Conservation (phyloP, 1,284 basidiomycete genomes). For the Microbotryomycetes sp. region DNA sequence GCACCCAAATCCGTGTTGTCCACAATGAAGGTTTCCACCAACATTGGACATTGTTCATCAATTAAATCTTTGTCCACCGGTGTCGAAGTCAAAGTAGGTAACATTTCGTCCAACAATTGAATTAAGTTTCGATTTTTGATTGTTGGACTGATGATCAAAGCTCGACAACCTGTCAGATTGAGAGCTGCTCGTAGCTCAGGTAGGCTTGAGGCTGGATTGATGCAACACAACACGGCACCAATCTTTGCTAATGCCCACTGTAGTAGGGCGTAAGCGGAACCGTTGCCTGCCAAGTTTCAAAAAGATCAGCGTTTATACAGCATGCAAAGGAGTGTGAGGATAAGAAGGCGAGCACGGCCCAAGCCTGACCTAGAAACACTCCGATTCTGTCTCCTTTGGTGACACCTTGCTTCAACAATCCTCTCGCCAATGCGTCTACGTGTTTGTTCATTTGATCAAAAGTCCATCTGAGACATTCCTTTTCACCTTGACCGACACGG, state of each 20-base stretch:
- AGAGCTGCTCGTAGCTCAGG: slow-evolving; percentile 55
- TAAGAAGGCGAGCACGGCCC: slow-evolving; percentile 48
- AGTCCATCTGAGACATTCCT: slow-evolving; percentile 63
- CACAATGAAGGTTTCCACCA: slow-evolving; percentile 1
- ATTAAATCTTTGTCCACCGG: background rate
- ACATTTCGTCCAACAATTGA: background rate
- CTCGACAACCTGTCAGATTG: slow-evolving; percentile 2
- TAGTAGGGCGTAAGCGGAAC: slow-evolving; percentile 65
- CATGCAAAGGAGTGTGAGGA: too few relatives aligned
- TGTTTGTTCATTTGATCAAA: slow-evolving; percentile 64
- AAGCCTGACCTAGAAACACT: slow-evolving; percentile 63
- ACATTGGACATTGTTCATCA: background rate
- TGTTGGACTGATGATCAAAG: slow-evolving; percentile 6
- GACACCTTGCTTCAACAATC: slow-evolving; percentile 63
- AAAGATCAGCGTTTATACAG: slow-evolving; percentile 5
- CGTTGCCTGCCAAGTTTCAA: slow-evolving; percentile 21
- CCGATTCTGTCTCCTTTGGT: slow-evolving; percentile 69
- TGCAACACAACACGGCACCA: slow-evolving; percentile 69
- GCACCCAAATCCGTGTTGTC: slow-evolving; percentile 9
- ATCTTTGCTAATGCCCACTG: slow-evolving; percentile 73
- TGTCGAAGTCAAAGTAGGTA: slow-evolving; percentile 3
- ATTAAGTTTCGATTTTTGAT: slow-evolving; percentile 14
- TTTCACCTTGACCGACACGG: slow-evolving; percentile 47
- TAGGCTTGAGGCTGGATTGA: slow-evolving; percentile 72
- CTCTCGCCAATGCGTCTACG: slow-evolving; percentile 61